Base-by-base conservation (phyloP, 306 rosid species). In the Cicer cuneatum region DNA sequence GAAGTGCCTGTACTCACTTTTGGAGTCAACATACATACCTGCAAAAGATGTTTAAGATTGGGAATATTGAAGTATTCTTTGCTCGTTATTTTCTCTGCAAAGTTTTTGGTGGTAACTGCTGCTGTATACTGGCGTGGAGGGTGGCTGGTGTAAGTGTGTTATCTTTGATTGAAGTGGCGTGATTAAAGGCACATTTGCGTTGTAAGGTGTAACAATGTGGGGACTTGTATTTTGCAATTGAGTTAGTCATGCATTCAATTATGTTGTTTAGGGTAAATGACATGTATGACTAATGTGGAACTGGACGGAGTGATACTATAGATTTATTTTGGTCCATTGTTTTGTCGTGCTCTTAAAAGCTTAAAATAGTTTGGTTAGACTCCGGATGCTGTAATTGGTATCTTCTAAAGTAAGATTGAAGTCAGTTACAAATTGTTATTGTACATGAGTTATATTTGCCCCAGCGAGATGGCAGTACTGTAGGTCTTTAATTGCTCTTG, bases 81-180 rank as follows among this genome's bases (percentile, higher is more conserved):
- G 74, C 61, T 46, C 73, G 73, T 41, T 53, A 24, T 72, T 58
- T 59, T 58, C 56, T 18, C 68, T 74, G 73, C 72, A 42, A 64
- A 63, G 69, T 52, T 68, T 58, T 74, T 45, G 60, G 51, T 43
- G 19, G 38, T 42, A 21, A 53, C 60, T 74, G 14, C 63, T 56
- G 52, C 14, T 21, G 71, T 75, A 57, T 72, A 49, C 61, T 82
- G 82, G 69, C 59, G 11, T 56, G 78, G 39, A 38, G 56, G 53
- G 42, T 51, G 56, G 71, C 54, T 76, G 73, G 80, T 58, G 58
- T 56, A 42, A 63, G 61, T 58, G 19, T 52, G 46, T 66, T 63
- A 46, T 77, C 11, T 42, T 63, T 71, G 67, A 19, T 60, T 64
- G 61, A 67, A 68, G 67, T 42, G 72, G 75, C 1, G n/a, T 53